A percentile compares a stretch with the other conserved stretches of the same genome.
phyloP scores from a whole-genome alignment of 2,329 filamentous ascomycete genomes.

The Colletotrichum limetticola region DNA sequence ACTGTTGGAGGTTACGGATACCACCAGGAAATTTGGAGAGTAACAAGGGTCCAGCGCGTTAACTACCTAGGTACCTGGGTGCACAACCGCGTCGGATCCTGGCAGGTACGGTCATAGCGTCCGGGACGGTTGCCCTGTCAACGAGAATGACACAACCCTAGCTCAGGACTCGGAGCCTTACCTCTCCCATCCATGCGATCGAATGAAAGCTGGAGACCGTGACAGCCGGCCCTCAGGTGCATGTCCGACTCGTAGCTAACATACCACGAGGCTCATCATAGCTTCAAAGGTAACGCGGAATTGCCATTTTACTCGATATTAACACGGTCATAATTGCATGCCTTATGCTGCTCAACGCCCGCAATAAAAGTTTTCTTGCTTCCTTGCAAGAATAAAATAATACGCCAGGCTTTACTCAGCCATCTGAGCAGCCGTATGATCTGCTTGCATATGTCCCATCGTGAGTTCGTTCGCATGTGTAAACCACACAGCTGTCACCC shows the following conservation, averaged over 20 bases:
- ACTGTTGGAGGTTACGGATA: background rate
- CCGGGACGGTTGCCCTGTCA: background rate
- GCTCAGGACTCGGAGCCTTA: background rate
- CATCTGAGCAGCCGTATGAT: constrained; percentile 5
- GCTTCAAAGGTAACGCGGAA: background rate
- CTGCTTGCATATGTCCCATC: constrained; percentile 23
- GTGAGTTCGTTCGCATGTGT: constrained; percentile 33
- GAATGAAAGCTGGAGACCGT: background rate
- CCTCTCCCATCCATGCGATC: background rate
- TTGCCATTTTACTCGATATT: constrained; percentile 23
- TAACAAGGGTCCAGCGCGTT: constrained; percentile 5
- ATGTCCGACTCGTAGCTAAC: background rate
- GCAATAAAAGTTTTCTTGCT: constrained; percentile 7
- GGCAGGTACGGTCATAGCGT: background rate
- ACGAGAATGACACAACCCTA: background rate
- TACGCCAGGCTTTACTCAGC: constrained; percentile 10
- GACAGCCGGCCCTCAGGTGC: no score
- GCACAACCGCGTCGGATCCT: background rate
- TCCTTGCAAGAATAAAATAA: constrained; percentile 12
- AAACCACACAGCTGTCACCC: constrained; percentile 30
- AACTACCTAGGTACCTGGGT: background rate
- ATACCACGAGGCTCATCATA: background rate
- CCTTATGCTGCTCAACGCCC: constrained; percentile 31
- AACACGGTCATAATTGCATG: constrained; percentile 22
- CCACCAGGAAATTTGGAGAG: background rate